Evolutionary conservation across 164 flowering plant genomes (phyloP).

Genomic region (Vitis labrusca): DNA sequence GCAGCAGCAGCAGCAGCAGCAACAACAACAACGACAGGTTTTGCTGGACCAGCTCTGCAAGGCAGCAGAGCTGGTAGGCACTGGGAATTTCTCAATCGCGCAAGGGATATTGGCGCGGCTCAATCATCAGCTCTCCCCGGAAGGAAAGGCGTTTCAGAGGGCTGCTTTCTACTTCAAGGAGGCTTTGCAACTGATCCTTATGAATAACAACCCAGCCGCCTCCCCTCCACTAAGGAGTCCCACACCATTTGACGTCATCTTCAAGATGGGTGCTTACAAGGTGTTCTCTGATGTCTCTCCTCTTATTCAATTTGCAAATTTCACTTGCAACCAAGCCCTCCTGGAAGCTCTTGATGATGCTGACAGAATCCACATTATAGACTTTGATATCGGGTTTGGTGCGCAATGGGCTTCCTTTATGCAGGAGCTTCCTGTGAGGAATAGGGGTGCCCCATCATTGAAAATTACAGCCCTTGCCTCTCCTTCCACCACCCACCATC

Average conservation of each 20-base stretch:
- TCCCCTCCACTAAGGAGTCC: constrained; percentile 26
- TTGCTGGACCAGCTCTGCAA: constrained; percentile 29
- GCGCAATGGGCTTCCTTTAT: constrained; percentile 87
- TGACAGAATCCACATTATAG: constrained; percentile 56
- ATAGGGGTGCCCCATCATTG: constrained; percentile 41
- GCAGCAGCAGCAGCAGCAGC: constrained; percentile 13
- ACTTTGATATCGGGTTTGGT: constrained; percentile 84
- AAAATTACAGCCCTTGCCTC: constrained; percentile 74
- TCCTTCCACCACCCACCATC: constrained; percentile 46
- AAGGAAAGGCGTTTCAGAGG: constrained; percentile 59
- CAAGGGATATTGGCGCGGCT: constrained; percentile 99
- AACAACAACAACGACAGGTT: constrained; percentile 16
- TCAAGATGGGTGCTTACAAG: constrained; percentile 72
- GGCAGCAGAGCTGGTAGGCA: constrained; percentile 33
- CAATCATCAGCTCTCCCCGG: constrained; percentile 91
- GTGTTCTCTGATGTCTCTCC: constrained; percentile 78
- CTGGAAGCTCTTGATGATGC: constrained; percentile 60
- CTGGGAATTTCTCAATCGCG: constrained; percentile 37
- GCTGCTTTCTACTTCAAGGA: constrained; percentile 88
- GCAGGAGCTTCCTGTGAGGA: constrained; percentile 67
- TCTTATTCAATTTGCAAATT: constrained; percentile 59
- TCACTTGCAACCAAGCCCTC: constrained; percentile 79
- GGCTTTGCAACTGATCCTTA: constrained; percentile 58
- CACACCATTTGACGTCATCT: constrained; percentile 50
- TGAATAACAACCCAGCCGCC: constrained; percentile 26